These are phyloP conservation scores for Kodamaea kakaduensis DNA, from an alignment of 805 yeast species.

Conservation along the genomic window DNA sequence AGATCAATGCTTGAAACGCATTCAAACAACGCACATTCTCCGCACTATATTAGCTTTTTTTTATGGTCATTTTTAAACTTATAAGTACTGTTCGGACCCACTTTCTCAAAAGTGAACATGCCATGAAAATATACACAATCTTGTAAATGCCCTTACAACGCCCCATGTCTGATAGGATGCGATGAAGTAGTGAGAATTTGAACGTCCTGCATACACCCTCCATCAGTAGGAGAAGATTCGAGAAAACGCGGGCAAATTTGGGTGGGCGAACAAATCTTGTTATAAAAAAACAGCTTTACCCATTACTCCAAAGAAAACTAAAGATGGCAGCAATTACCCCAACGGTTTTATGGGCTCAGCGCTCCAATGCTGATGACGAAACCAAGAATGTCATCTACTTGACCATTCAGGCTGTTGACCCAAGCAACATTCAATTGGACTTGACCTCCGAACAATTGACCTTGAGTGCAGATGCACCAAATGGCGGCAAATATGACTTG, in stretches of 20 bases:
- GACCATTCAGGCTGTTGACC: constrained; percentile 71
- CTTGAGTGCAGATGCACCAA: constrained; percentile 42
- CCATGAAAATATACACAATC: no score
- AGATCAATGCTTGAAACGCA: no score
- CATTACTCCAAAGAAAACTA: not conserved
- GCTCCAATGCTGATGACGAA: constrained; percentile 72
- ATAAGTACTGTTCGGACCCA: no score
- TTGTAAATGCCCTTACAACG: no score
- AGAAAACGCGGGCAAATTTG: constrained; percentile 4
- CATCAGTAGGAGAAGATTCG: constrained; percentile 5
- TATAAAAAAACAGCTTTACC: not conserved
- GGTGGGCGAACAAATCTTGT: not conserved
- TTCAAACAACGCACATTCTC: no score
- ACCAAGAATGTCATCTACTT: constrained; percentile 71
- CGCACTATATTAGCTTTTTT: no score
- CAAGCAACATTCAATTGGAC: constrained; percentile 56
- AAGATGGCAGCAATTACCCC: constrained; percentile 32
- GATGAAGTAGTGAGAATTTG: no score
- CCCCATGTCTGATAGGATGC: no score
- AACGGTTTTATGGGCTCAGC: constrained; percentile 91
- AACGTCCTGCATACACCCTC: not conserved
- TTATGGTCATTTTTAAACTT: no score
- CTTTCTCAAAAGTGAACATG: no score
- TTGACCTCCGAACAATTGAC: constrained; percentile 54
- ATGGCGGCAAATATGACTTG: constrained; percentile 53